phyloP scores from a whole-genome alignment of 176 grass and related monocot species.

The Aegilops sharonensis region DNA sequence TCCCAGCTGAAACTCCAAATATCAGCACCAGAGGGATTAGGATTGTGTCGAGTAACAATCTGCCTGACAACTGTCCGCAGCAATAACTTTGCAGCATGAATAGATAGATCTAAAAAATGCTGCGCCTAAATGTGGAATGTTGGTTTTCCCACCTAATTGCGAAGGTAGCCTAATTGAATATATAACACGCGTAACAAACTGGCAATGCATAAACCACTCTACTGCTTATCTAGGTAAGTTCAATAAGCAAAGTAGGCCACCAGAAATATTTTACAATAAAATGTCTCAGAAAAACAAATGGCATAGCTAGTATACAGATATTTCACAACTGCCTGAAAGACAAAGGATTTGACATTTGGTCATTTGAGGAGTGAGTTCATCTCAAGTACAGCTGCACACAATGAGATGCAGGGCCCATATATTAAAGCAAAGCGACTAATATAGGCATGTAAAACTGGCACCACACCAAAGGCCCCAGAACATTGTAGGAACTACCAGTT shows the following conservation, averaged over 20 bases:
- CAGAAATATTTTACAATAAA: not conserved
- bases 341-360: not conserved
- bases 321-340: not conserved
- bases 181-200: not conserved
- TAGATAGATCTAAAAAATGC: not conserved
- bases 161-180: not conserved
- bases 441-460: not conserved
- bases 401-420: not conserved
- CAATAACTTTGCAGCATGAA: not conserved
- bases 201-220: not conserved
- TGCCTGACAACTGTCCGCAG: not conserved
- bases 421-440: conserved; percentile 22
- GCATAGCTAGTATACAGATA: not conserved
- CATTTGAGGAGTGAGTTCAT: not conserved
- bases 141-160: not conserved
- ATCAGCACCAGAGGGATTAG: not conserved
- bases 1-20: not conserved
- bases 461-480: not conserved
- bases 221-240: not conserved
- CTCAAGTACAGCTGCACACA: not conserved
- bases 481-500: not conserved
- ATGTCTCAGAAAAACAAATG: not conserved
- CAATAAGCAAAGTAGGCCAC: not conserved
- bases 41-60: not conserved
- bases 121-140: not conserved